A percentile compares a stretch with the other conserved stretches of the same genome.
Evolutionary conservation across 306 rosid genomes (phyloP).

Genomic region (Inga laurina): DNA sequence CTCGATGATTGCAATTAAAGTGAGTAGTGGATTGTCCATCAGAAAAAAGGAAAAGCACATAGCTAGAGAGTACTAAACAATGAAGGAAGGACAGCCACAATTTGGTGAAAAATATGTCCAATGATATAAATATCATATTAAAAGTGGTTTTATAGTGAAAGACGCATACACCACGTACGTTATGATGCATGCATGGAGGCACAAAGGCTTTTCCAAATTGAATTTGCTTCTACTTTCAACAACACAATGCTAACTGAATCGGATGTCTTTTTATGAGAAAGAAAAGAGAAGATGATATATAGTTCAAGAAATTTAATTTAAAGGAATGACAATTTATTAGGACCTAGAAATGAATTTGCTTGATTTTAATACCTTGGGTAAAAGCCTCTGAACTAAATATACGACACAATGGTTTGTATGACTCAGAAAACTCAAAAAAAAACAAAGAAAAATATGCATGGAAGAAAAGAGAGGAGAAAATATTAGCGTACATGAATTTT

Average conservation of each 20-base stretch:
- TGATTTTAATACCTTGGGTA: neutral
- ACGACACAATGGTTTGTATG: neutral
- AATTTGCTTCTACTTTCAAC: conserved; percentile 22
- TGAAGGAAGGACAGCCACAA: neutral
- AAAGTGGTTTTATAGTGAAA: no score
- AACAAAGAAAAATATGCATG: no score
- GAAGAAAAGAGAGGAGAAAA: no score
- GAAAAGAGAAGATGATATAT: conserved; percentile 25
- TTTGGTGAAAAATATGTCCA: neutral
- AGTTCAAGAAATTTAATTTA: neutral
- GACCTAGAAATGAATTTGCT: neutral
- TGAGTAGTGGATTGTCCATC: neutral
- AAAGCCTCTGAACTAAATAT: neutral
- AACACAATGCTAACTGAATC: conserved; percentile 13
- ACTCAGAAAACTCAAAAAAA: neutral
- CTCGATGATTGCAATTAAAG: neutral
- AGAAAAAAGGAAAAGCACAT: neutral
- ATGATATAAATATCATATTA: no score
- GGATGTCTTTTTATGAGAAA: conserved; percentile 18
- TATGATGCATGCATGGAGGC: neutral
- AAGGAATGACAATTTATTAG: neutral
- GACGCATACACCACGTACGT: no score
- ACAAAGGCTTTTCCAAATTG: conserved; percentile 8
- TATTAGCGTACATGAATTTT: no score
- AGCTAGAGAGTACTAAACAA: neutral